Conservation (phyloP, 768 basidiomycete genomes). For the Lentinula boryana region DNA sequence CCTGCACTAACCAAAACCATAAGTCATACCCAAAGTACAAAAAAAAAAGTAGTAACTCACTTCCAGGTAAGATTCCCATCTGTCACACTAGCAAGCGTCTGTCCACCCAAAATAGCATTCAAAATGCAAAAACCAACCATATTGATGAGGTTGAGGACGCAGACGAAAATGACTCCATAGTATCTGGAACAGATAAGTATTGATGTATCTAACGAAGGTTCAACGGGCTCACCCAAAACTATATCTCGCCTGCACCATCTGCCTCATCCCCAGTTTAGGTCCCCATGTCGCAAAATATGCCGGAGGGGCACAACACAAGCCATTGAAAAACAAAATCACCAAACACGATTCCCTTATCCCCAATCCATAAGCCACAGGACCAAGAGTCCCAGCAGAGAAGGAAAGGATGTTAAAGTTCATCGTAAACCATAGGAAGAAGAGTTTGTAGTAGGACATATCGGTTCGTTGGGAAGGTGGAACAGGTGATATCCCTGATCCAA, state of each 20-base stretch:
- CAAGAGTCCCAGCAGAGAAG: slow-evolving; percentile 39
- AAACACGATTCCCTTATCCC: slow-evolving; percentile 37
- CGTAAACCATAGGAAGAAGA: slow-evolving; percentile 51
- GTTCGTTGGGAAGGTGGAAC: slow-evolving; percentile 29
- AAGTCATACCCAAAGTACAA: background rate
- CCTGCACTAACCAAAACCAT: slow-evolving; percentile 51
- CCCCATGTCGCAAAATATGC: slow-evolving; percentile 64
- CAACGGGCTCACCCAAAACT: slow-evolving; percentile 24
- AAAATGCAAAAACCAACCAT: slow-evolving; percentile 69
- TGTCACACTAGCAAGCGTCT: slow-evolving; percentile 36
- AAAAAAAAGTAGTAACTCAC: slow-evolving; percentile 18
- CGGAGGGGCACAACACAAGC: slow-evolving; percentile 35
- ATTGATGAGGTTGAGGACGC: slow-evolving; percentile 55
- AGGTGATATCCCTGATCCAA: slow-evolving; percentile 28
- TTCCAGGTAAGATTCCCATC: slow-evolving; percentile 36
- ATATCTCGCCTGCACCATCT: slow-evolving; percentile 67
- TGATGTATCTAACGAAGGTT: no score
- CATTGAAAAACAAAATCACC: slow-evolving; percentile 41
- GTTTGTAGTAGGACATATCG: slow-evolving; percentile 39
- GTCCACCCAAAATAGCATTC: slow-evolving; percentile 68
- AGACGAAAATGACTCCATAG: slow-evolving; percentile 57
- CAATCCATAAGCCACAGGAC: slow-evolving; percentile 35
- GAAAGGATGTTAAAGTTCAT: slow-evolving; percentile 45
- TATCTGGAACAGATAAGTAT: slow-evolving; percentile 29
- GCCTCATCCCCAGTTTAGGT: slow-evolving; percentile 78